Percentiles rank a stretch among this genome's conserved stretches.
Conservation (phyloP, 352 stramenopile genomes). For the Globisporangium heterothallicum region DNA sequence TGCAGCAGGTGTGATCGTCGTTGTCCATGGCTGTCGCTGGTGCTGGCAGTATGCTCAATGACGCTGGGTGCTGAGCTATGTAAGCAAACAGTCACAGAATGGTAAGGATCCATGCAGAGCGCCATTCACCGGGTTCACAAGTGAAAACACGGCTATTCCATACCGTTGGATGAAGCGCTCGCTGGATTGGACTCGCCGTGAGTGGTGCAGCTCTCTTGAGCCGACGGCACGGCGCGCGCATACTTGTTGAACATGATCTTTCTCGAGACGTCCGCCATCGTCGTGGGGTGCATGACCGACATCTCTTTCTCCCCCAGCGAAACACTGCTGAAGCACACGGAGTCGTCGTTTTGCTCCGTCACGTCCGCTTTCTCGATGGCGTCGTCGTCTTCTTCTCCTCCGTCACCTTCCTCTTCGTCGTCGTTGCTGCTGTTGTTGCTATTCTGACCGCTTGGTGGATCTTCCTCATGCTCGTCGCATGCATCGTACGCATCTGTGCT, state of each 20-base stretch:
- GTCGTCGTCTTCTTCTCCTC: neutral
- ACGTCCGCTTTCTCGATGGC: neutral
- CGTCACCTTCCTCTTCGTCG: neutral
- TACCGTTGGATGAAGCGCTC: neutral
- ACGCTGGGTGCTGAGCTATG: neutral
- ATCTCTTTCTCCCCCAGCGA: neutral
- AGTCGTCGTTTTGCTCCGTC: too few relatives aligned
- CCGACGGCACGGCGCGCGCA: conserved; percentile 2
- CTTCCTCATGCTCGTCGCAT: neutral
- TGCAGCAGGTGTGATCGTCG: conserved; percentile 13
- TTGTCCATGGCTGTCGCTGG: neutral
- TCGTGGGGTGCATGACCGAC: neutral
- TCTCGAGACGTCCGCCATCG: neutral
- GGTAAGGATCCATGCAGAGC: too few relatives aligned
- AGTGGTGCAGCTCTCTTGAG: neutral
- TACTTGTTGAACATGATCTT: conserved; percentile 7
- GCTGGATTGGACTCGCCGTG: neutral
- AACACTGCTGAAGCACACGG: conserved; percentile 3
- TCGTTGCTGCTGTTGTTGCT: conserved; percentile 1
- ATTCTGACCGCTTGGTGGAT: neutral
- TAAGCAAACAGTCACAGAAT: too few relatives aligned
- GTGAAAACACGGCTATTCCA: neutral
- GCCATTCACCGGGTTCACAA: too few relatives aligned
- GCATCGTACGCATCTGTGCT: neutral
- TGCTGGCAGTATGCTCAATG: neutral